Percentiles rank a stretch among this genome's conserved stretches.
Evolutionary conservation across 2,329 filamentous ascomycete species (phyloP).

Genomic region (Cladophialophora chaetospira): DNA sequence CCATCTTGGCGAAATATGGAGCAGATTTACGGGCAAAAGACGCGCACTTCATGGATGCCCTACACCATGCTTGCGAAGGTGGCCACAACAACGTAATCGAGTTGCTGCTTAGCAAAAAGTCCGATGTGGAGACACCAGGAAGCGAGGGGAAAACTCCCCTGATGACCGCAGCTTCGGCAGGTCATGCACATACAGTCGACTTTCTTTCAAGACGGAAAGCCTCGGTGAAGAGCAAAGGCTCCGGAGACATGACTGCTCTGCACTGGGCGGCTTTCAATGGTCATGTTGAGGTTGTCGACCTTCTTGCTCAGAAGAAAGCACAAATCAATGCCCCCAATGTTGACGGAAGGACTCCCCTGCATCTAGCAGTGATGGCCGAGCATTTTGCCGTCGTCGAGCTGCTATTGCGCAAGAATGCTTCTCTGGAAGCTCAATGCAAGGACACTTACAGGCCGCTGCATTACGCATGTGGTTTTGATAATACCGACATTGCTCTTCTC

Average conservation of each 20-base stretch:
- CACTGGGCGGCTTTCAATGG: slow-evolving; percentile 1
- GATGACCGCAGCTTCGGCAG: slow-evolving; percentile 2
- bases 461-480: slow-evolving; percentile 2
- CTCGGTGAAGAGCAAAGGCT: background rate
- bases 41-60: background rate
- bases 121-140: background rate
- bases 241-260: background rate
- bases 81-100: background rate
- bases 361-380: background rate
- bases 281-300: slow-evolving; percentile 2
- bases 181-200: background rate
- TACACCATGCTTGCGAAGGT: background rate
- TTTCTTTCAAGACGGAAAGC: background rate
- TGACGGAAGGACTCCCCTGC: background rate
- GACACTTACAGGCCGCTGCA: background rate
- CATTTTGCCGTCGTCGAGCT: slow-evolving; percentile 1
- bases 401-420: background rate
- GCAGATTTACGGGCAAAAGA: background rate
- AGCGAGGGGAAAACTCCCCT: slow-evolving; percentile 1
- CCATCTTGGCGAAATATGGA: background rate
- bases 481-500: background rate
- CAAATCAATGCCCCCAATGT: slow-evolving; percentile 1
- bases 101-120: background rate
- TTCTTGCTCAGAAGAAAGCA: slow-evolving; percentile 3
- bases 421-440: background rate